A percentile compares a stretch with the other conserved stretches of the same genome.
phyloP scores from a whole-genome alignment of 805 yeast genomes.

The Starmerella roubikii region DNA sequence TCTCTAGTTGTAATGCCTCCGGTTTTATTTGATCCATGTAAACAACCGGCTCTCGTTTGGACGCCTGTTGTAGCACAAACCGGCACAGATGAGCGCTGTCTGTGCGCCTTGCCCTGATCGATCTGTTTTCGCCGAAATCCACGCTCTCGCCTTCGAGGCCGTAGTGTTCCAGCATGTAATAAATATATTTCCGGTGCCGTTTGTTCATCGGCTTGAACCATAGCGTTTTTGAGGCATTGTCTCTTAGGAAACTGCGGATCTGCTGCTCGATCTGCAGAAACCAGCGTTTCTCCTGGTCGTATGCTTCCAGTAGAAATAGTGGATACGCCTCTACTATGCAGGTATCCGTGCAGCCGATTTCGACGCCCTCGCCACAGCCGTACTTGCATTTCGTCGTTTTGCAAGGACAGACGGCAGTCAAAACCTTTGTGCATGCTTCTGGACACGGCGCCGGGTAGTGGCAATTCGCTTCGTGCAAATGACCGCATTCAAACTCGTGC shows the following conservation, averaged over 20 bases:
- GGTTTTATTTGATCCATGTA: not conserved
- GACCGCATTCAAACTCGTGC: conserved; percentile 4
- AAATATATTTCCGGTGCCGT: conserved; percentile 59
- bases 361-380: conserved; percentile 42
- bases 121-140: conserved; percentile 62
- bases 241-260: conserved; percentile 37
- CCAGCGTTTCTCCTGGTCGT: conserved; percentile 43
- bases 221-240: conserved; percentile 29
- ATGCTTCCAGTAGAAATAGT: conserved; percentile 33
- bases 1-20: not conserved
- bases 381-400: conserved; percentile 38
- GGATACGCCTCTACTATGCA: conserved; percentile 34
- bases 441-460: conserved; percentile 41
- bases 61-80: not conserved
- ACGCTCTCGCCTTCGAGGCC: conserved; percentile 56
- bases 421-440: conserved; percentile 35
- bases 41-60: not conserved
- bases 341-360: conserved; percentile 37
- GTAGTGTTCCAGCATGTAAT: conserved; percentile 47
- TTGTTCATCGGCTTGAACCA: conserved; percentile 63
- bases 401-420: conserved; percentile 48
- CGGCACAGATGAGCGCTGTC: not conserved
- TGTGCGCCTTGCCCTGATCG: conserved; percentile 10
- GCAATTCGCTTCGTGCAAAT: conserved; percentile 26
- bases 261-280: conserved; percentile 45